Evolutionary conservation across 176 grass and related monocot genomes (phyloP), one percentile per base, ranked within the genome.

Genomic region (Pharus latifolius): DNA sequence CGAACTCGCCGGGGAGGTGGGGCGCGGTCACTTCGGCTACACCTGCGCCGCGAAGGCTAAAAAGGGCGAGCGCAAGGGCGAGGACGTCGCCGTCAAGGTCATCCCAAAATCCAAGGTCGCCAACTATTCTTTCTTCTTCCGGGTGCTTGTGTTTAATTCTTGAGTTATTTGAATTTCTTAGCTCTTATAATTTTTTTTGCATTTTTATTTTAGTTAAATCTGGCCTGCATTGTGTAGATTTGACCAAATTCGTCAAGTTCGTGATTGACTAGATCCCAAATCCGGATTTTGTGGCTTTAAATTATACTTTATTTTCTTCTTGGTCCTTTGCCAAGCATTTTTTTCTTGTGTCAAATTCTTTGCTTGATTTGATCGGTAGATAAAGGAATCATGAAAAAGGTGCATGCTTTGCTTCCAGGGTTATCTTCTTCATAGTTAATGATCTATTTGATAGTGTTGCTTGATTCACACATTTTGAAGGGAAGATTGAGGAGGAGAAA

Each of bases 21-120:
- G 91, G 18, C 76, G 91, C 17, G 91, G 91, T 14, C 91, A 95
- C 82, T 94, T 94, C 47, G 91, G 91, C 3, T 94, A 78, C 70
- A 94, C 91, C 62, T 94, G 91, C 80, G 56, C 69, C 29, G 91
- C 86, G 11, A 94, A 74, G 76, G 76, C 66, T 16, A 94, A 89
- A 79, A 94, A 89, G 69, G 91, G 83, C 71, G 91, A 94, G 33
- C 76, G 86, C 76, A 89, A 94, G 70, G 91, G 83, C 24, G 76
- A 94, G 60, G 91, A 94, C 29, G 91, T 88, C 33, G 91, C 91
- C 16, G 80, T 94, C 79, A 94, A 94, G 84, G 91, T 94, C 38
- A 84, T 94, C 44, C 86, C 91, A 11, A 94, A 94, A 66, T 48
- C 86, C 51, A 95, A 95, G 91, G 91, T 94, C 46, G 23, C 31